Evolutionary conservation across 1,284 basidiomycete species (phyloP), one percentile per base, ranked within the genome.

Genomic region (Ceratobasidium sp.): DNA sequence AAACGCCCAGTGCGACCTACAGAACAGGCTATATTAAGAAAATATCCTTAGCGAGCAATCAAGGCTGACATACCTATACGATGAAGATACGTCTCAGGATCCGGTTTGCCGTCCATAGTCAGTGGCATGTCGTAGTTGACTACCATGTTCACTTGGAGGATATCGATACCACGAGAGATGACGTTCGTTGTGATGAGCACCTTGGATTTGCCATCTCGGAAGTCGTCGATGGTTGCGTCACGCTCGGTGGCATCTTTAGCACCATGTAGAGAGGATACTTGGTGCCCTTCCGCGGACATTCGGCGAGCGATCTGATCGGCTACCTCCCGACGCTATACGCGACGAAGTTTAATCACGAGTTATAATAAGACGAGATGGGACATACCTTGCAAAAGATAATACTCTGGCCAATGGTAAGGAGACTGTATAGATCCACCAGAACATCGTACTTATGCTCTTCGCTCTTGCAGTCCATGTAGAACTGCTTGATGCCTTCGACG

Each of bases 151-250:
- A 99, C 98, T 84, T 98, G 97, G 76, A 95, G 87, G 78, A 99
- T 98, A 80, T 99, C 98, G 84, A 99, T 99, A 57, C 98, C 98
- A 44, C 98, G 91, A 9, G 98, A 96, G 77, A 99, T 93, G 78
- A 99, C 98, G 82, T 99, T 99, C 69, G 98, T 99, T 67, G 98
- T 98, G 81, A 99, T 99, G 76, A 99, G 85, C 49, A 98, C 97
- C 83, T 99, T 99, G 81, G 95, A 95, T 80, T 91, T 92, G 73
- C 98, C 98, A 78, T 98, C 92, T 63, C 98, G 88, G 89, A 99
- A 99, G 30, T 90, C 90, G 80, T 98, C 96, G 79, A 99, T 97
- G 76, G 97, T 92, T 46, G 87, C 80, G 82, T 99, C 98, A 78
- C 98, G 94, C 79, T 97, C 95, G 1, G 85, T 77, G 14, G 92